phyloP scores from a whole-genome alignment of 805 yeast genomes.

The Candida stauntonica region DNA sequence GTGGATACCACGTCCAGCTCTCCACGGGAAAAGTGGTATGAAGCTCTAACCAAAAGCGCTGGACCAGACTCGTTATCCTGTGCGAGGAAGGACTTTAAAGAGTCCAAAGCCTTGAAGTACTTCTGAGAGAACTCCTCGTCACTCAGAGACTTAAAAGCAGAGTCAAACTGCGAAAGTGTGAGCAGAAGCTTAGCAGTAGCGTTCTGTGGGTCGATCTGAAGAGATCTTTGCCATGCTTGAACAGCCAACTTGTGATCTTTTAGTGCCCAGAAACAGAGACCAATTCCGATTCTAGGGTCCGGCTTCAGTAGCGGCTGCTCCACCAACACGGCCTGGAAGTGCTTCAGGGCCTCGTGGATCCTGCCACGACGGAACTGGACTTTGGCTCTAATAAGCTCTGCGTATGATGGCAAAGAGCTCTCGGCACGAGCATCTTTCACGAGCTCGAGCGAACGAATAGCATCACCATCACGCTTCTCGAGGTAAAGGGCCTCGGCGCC shows the following conservation, averaged over 20 bases:
- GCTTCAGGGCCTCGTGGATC: slow-evolving; percentile 66
- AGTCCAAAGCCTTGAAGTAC: slow-evolving; percentile 56
- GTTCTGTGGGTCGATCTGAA: slow-evolving; percentile 52
- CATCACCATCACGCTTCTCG: slow-evolving; percentile 62
- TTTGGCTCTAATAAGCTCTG: slow-evolving; percentile 82
- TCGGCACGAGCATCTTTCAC: slow-evolving; percentile 21
- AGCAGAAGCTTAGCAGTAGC: slow-evolving; percentile 59
- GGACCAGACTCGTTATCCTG: slow-evolving; percentile 50
- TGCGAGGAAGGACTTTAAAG: slow-evolving; percentile 32
- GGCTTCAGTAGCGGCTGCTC: slow-evolving; percentile 77
- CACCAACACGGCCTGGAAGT: slow-evolving; percentile 78
- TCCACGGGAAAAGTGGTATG: slow-evolving; percentile 68
- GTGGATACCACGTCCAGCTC: slow-evolving; percentile 54
- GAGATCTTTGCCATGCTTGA: slow-evolving; percentile 76
- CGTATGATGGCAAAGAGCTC: slow-evolving; percentile 61
- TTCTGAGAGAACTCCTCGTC: slow-evolving; percentile 53
- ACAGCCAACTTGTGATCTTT: slow-evolving; percentile 74
- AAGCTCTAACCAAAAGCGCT: slow-evolving; percentile 60
- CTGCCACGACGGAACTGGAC: slow-evolving; percentile 67
- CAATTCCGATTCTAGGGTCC: slow-evolving; percentile 93
- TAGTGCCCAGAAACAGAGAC: slow-evolving; percentile 88
- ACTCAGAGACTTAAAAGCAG: slow-evolving; percentile 51
- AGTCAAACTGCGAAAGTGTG: slow-evolving; percentile 64
- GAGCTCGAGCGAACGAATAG: slow-evolving; percentile 45
- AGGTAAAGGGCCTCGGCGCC: slow-evolving; percentile 61